Evolutionary conservation across 352 stramenopile genomes (phyloP), one percentile per base, ranked within the genome.

Genomic region (Globisporangium mamillatum): DNA sequence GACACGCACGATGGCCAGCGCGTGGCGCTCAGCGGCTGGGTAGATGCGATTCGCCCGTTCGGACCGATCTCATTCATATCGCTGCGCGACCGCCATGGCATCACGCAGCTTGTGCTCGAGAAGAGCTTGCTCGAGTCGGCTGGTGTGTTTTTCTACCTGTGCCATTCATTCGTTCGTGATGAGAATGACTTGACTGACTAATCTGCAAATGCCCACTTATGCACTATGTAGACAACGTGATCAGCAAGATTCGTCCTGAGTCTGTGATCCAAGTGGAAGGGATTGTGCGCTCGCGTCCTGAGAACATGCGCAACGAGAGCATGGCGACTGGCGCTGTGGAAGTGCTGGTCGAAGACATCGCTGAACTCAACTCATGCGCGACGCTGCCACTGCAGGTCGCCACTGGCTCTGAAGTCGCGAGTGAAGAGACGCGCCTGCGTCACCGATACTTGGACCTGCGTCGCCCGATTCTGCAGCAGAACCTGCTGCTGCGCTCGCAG

Each of bases 391-490:
- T 94, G 27, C 86, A 93, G 67, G 84, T 94, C 16, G 75, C 82
- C 1, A 78, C 74, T 1, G 79, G 81, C 8, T 90, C 81, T 0
- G 80, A 80, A 41, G 54, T 87, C 16, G 80, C 85, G 12, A 94
- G 76, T 56, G 87, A 94, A 59, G 85, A 93, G 63, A 92, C 82
- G 67, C 79, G 88, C 12, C 64, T 97, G 70, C 82, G 82, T 36
- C 77, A 94, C 58, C 81, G 90, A 6, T 92, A 95, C 72, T 70
- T 96, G 61, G 88, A 96, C 67, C 73, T 97, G 62, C 87, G 90
- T 22, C 84, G 88, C 24, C 55, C 86, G 1, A 67, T 74, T 34
- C 71, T 97, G 70, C 89, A 95, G 68, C 82, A 88, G 55, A 97
- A 96, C 66, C 73, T 97, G 27, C 64, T 87, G 29, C 52, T 96